Conservation (phyloP, 352 stramenopile species). For the Hyaloperonospora brassicae region DNA sequence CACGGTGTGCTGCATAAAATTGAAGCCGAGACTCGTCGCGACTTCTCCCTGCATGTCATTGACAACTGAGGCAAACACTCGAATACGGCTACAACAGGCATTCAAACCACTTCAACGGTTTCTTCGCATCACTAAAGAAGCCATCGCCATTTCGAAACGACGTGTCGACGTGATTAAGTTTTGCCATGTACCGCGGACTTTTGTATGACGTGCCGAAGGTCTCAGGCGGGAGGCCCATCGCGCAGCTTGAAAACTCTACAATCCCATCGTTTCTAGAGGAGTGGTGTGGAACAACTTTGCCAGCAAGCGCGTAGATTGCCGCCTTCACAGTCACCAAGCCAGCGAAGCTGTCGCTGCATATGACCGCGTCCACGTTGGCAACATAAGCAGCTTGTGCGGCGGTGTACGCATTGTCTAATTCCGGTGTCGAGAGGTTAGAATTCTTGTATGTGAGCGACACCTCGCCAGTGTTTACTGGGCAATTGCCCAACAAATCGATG, state of each 20-base stretch:
- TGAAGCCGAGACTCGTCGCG: no score
- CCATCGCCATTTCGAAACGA: slow-evolving; percentile 53
- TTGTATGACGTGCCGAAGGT: slow-evolving; percentile 33
- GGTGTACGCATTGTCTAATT: slow-evolving; percentile 20
- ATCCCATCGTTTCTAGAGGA: slow-evolving; percentile 35
- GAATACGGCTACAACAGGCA: slow-evolving; percentile 35
- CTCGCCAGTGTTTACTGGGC: slow-evolving; percentile 28
- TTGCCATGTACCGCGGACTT: slow-evolving; percentile 33
- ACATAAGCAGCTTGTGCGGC: slow-evolving; percentile 24
- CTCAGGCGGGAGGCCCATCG: slow-evolving; percentile 19
- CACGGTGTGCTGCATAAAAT: no score
- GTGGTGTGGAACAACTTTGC: slow-evolving; percentile 22
- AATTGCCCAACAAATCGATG: slow-evolving; percentile 34
- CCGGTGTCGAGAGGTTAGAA: slow-evolving; percentile 13
- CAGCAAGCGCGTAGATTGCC: slow-evolving; percentile 26
- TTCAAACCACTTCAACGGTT: slow-evolving; percentile 65
- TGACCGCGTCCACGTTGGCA: slow-evolving; percentile 19
- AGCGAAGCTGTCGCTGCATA: slow-evolving; percentile 30
- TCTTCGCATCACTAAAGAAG: slow-evolving; percentile 38
- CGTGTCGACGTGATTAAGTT: slow-evolving; percentile 54
- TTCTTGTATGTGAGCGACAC: slow-evolving; percentile 30
- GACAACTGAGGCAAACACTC: no score
- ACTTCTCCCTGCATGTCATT: no score
- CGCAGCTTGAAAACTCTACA: slow-evolving; percentile 46
- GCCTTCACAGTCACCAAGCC: slow-evolving; percentile 29